A percentile compares a stretch with the other conserved stretches of the same genome.
phyloP scores from a whole-genome alignment of 75 land plant genomes.

The Sequoiadendron giganteum region DNA sequence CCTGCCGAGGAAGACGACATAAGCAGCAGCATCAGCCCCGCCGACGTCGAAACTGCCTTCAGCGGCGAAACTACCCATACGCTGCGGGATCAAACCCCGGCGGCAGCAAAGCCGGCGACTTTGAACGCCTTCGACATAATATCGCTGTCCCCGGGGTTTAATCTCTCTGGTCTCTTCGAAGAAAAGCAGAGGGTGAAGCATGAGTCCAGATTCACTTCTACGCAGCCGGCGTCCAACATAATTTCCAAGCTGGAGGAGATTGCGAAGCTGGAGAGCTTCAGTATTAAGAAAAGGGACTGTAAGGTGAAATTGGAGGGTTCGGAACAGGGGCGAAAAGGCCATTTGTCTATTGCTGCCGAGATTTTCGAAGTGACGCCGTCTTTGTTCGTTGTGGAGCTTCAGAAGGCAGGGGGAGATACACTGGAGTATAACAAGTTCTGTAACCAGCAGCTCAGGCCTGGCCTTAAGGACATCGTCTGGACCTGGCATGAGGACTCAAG shows the following conservation, averaged over 20 bases:
- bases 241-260: constrained; percentile 47
- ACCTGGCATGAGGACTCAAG: constrained; percentile 23
- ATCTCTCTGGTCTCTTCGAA: constrained; percentile 65
- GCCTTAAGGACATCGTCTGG: constrained; percentile 39
- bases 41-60: background rate
- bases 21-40: background rate
- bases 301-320: constrained; percentile 32
- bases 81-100: background rate
- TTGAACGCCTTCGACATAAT: constrained; percentile 72
- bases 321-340: constrained; percentile 59
- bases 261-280: constrained; percentile 46
- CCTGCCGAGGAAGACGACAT: background rate
- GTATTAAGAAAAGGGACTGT: constrained; percentile 34
- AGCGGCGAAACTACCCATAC: background rate
- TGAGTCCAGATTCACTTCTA: constrained; percentile 40
- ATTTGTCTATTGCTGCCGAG: constrained; percentile 55
- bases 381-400: constrained; percentile 24
- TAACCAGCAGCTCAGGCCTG: constrained; percentile 29
- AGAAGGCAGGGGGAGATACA: constrained; percentile 27
- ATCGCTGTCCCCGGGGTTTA: constrained; percentile 56
- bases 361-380: constrained; percentile 43
- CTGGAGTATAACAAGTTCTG: constrained; percentile 29
- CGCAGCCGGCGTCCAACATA: constrained; percentile 25
- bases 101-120: constrained; percentile 30
- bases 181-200: constrained; percentile 21